Evolutionary conservation across 805 yeast genomes (phyloP), one percentile per base, ranked within the genome.

Genomic region (Komagataella pastoris): DNA sequence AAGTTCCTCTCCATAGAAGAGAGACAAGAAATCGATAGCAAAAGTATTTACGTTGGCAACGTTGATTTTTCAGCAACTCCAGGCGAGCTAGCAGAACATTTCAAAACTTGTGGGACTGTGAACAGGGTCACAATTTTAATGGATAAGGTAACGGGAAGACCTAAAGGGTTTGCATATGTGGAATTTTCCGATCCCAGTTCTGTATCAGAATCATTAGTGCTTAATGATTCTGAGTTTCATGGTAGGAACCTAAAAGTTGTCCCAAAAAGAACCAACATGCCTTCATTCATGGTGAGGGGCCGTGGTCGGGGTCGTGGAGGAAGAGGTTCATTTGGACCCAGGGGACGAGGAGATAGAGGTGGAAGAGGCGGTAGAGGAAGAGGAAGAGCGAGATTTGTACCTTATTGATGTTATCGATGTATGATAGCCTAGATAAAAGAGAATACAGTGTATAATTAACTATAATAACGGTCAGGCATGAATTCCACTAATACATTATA

Each of bases 141-240:
- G 52, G 86, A 88, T 67, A 83, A 81, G 64, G 66, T 69, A 58
- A 81, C 93, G 0, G 95, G 95, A 6, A 83, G 77, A 55, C 93
- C 96, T 47, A 84, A 84, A 65, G 96, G 96, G 1, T 87, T 75
- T 67, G 96, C 96, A 1, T 88, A 87, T 64, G 75, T 88, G 55
- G 96, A 88, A 64, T 88, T 87, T 61, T 76, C 81, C n/a, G 85
- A 77, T 59, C 75, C 79, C 10, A 72, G 74, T n/a, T 72, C 75
- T 10, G 89, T 86, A 6, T 70, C 76, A 17, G 72, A 75, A 54
- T 95, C 95, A 1, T 71, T 87, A 47, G 70, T 75, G 14, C 69
- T 83, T 55, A 80, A 86, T 59, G 91, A 84, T 30, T 69, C 83
- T 1, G 67, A 71, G 23, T 81, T 88, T 61, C 73, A 79, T 57